These are phyloP conservation scores for Diutina sp. DNA, from an alignment of 1,139 yeast genomes.

Conservation along the genomic window DNA sequence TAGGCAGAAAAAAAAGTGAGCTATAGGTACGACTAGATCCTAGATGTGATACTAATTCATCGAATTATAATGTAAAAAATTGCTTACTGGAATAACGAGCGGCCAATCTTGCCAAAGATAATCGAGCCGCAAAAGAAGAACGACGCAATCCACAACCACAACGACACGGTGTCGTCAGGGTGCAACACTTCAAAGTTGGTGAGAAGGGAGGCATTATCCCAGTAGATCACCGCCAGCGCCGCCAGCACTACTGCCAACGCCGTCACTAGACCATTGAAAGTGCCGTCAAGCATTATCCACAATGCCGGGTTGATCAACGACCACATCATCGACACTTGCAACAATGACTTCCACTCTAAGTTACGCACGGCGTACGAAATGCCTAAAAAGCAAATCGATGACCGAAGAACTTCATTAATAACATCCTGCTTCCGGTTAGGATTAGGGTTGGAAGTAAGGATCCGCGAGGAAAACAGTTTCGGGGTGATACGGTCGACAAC, in stretches of 20 bases:
- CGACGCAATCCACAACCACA: slow-evolving; percentile 32
- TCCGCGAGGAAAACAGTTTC: slow-evolving; percentile 12
- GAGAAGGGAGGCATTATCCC: slow-evolving; percentile 13
- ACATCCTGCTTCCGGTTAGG: slow-evolving; percentile 16
- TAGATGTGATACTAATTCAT: not conserved
- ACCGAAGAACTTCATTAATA: slow-evolving; percentile 33
- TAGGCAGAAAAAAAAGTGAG: not conserved
- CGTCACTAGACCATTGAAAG: slow-evolving; percentile 50
- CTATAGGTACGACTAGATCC: not conserved
- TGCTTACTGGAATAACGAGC: slow-evolving; percentile 28
- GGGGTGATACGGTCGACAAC: slow-evolving; percentile 40
- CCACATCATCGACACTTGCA: slow-evolving; percentile 71
- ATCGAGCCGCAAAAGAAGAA: slow-evolving; percentile 59
- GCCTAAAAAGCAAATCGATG: slow-evolving; percentile 69
- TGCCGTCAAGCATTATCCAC: slow-evolving; percentile 73
- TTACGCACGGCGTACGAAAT: slow-evolving; percentile 74
- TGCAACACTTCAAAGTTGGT: not conserved
- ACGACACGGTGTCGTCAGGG: slow-evolving; percentile 5
- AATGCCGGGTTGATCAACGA: slow-evolving; percentile 62
- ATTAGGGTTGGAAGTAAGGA: slow-evolving; percentile 13
- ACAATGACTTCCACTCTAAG: slow-evolving; percentile 64
- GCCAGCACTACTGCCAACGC: slow-evolving; percentile 24
- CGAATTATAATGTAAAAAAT: not conserved
- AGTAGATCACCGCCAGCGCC: slow-evolving; percentile 16
- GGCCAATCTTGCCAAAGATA: slow-evolving; percentile 61